These are phyloP conservation scores for Mucuna pruriens DNA, from an alignment of 306 rosid genomes.

Conservation along the genomic window DNA sequence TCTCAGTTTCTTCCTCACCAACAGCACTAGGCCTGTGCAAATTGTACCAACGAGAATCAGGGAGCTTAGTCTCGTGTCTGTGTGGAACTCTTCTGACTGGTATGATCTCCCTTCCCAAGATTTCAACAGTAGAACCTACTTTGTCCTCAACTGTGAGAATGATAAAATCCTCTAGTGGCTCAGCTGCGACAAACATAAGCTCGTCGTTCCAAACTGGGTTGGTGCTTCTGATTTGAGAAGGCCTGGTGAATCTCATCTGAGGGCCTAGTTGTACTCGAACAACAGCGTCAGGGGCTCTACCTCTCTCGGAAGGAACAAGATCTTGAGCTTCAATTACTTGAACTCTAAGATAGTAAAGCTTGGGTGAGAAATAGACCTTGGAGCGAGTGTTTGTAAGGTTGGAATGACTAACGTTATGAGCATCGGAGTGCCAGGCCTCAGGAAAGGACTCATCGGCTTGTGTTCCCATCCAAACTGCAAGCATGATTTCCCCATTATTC, in stretches of 20 bases:
- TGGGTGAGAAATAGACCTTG: constrained; percentile 91
- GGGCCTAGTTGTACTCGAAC: constrained; percentile 68
- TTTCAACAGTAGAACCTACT: constrained; percentile 63
- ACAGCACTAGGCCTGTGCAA: constrained; percentile 60
- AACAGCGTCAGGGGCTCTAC: constrained; percentile 51
- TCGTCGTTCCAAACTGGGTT: constrained; percentile 86
- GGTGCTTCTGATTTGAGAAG: constrained; percentile 44
- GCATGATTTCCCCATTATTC: constrained; percentile 77
- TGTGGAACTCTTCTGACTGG: constrained; percentile 56
- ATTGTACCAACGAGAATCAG: constrained; percentile 78
- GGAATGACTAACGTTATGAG: constrained; percentile 71
- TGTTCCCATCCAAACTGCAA: constrained; percentile 98
- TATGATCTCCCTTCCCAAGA: constrained; percentile 66
- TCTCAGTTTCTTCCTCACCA: constrained; percentile 59
- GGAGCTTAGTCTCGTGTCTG: constrained; percentile 64
- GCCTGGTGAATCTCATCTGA: constrained; percentile 60
- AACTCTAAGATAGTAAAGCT: constrained; percentile 79
- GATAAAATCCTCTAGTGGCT: constrained; percentile 81
- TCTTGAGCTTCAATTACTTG: constrained; percentile 90
- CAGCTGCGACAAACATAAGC: constrained; percentile 88
- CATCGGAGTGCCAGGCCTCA: constrained; percentile 99
- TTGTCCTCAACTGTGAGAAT: constrained; percentile 69
- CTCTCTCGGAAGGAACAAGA: constrained; percentile 65
- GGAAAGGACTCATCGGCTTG: constrained; percentile 95
- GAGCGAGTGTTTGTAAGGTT: constrained; percentile 79